These are phyloP conservation scores for Craterostigma plantagineum DNA, from an alignment of 257 asterid species.

Conservation along the genomic window DNA sequence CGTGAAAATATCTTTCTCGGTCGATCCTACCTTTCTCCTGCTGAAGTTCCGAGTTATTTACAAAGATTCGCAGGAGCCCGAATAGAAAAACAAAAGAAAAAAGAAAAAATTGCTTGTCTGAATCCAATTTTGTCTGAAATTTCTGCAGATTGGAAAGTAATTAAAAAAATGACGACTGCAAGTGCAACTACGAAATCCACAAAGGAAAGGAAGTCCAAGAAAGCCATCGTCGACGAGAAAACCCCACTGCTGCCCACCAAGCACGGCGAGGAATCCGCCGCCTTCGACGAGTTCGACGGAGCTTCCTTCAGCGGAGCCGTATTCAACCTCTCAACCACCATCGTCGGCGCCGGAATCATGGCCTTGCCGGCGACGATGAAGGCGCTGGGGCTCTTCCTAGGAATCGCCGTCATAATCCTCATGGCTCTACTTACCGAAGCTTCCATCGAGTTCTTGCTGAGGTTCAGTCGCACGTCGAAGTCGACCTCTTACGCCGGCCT, in stretches of 20 bases:
- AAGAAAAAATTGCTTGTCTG: too few species aligned
- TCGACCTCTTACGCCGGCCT: constrained; percentile 73
- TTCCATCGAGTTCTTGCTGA: constrained; percentile 66
- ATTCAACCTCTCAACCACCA: constrained; percentile 84
- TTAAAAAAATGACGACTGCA: too few species aligned
- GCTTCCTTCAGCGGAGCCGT: constrained; percentile 98
- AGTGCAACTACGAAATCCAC: too few species aligned
- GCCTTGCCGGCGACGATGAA: constrained; percentile 98
- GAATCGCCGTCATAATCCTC: constrained; percentile 49
- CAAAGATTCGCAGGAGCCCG: too few species aligned
- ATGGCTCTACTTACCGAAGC: constrained; percentile 90
- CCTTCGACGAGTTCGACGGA: constrained; percentile 85
- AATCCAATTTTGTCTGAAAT: too few species aligned
- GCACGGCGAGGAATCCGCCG: constrained; percentile 39
- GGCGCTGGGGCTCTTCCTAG: constrained; percentile 71
- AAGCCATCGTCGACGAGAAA: constrained; percentile 36
- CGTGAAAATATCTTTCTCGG: too few species aligned
- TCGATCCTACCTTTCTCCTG: too few species aligned
- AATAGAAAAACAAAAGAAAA: too few species aligned
- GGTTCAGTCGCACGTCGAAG: constrained; percentile 65
- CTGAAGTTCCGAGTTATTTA: too few species aligned
- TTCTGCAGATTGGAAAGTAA: too few species aligned
- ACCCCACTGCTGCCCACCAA: constrained; percentile 74
- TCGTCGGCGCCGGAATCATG: constrained; percentile 99
- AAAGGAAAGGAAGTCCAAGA: constrained; percentile 40